Conservation (phyloP, 345 rosid genomes). For the Hevea brasiliensis region DNA sequence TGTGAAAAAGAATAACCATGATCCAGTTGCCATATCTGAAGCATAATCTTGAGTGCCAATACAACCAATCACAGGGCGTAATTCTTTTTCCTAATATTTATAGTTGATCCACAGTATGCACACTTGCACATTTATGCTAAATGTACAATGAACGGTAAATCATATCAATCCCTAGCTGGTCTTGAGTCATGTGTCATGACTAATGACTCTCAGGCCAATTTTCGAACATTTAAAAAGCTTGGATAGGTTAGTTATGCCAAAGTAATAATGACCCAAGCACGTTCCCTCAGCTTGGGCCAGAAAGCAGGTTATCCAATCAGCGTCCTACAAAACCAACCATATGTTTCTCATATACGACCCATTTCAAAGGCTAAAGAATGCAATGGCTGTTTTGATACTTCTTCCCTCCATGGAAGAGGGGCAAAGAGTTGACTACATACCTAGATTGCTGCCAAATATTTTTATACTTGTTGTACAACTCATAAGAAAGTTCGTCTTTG, state of each 20-base stretch:
- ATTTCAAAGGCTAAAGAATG: neutral
- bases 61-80: neutral
- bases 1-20: neutral
- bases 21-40: neutral
- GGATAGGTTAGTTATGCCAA: neutral
- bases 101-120: neutral
- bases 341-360: neutral
- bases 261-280: neutral
- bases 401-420: neutral
- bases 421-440: conserved; percentile 35
- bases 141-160: neutral
- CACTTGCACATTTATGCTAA: neutral
- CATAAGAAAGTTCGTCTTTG: conserved; percentile 84
- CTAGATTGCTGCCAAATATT: conserved; percentile 71
- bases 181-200: neutral
- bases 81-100: neutral
- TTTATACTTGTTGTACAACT: conserved; percentile 79
- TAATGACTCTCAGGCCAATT: neutral
- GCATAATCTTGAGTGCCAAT: neutral
- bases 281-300: neutral
- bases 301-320: neutral
- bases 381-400: neutral
- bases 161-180: neutral
- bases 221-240: neutral
- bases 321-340: conserved; percentile 2